phyloP scores from a whole-genome alignment of 73 alveolate species.

The Symbiodinium pilosum region DNA sequence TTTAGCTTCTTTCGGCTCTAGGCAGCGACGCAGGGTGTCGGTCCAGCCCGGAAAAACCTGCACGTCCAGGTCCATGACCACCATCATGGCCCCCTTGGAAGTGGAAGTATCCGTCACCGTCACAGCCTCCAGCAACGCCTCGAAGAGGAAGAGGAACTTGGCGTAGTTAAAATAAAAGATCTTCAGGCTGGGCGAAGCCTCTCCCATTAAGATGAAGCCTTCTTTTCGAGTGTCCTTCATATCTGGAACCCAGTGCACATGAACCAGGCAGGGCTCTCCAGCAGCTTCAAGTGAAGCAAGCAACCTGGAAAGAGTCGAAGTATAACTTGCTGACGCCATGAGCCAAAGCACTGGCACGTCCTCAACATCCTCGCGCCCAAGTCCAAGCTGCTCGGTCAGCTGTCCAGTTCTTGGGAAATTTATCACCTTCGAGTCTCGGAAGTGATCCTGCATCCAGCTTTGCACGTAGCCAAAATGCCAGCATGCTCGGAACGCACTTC shows the following conservation, averaged over 20 bases:
- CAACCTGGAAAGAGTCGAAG: background rate
- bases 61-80: constrained; percentile 71
- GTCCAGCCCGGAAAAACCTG: background rate
- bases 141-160: constrained; percentile 44
- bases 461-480: constrained; percentile 41
- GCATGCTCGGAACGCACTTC: background rate
- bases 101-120: too few relatives aligned
- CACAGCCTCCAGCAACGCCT: background rate
- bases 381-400: too few relatives aligned
- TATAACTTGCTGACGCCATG: constrained; percentile 43
- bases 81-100: background rate
- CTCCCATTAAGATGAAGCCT: constrained; percentile 28
- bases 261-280: constrained; percentile 3
- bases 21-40: background rate
- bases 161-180: constrained; percentile 23
- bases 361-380: background rate
- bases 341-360: constrained; percentile 23
- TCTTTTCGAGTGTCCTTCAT: constrained; percentile 8
- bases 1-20: background rate
- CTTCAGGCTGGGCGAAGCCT: background rate
- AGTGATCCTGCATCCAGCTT: constrained; percentile 55
- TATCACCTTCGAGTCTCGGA: background rate
- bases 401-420: too few relatives aligned
- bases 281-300: background rate
- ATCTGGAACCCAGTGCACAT: constrained; percentile 67